Evolutionary conservation across 306 rosid species (phyloP), one percentile per base, ranked within the genome.

Genomic region (Crotalaria pallida): DNA sequence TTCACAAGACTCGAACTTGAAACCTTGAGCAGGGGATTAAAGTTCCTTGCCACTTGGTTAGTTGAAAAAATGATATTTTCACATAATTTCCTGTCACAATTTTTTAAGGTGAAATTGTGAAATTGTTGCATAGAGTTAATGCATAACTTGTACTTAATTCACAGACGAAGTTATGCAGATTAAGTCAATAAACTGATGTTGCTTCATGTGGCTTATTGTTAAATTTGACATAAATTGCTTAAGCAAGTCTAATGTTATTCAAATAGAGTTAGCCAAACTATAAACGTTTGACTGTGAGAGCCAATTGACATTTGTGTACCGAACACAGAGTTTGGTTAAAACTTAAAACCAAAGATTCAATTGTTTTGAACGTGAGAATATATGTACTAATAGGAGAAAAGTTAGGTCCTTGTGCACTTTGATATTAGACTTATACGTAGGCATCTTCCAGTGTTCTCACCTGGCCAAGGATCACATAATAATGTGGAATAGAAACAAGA

Each of bases 331-430:
- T 49, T 38, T 23, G 59, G 65, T 77, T 61, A 52, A 56, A 83
- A 43, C 43, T 77, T 61, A 52, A 56, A 83, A 43, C 43, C 48
- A 66, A 57, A 76, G 55, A 61, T 48, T 36, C 33, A 47, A 47
- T 31, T 68, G 58, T 55, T 40, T 48, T 73, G 84, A 80, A 65
- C 58, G 64, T 1, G 67, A 67, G 62, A 67, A 40, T 52, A 50
- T 16, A 2, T 5, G 31, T 23, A 10, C 15, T 44, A 36, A 4
- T 16, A 41, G 17, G 60, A 19, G 43, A 51, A 43, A 24, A 80
- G 87, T 83, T 85, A 56, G 93, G 89, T 66, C 62, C 69, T 77
- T 43, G 6, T 26, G 79, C 93, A 88, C 86, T 53, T 43, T 24
- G 67, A 52, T 44, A 10, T 51, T 17, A 15, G 5, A 11, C 13